phyloP scores from a whole-genome alignment of 2,329 filamentous ascomycete genomes.

The Clonostachys rhizophaga region DNA sequence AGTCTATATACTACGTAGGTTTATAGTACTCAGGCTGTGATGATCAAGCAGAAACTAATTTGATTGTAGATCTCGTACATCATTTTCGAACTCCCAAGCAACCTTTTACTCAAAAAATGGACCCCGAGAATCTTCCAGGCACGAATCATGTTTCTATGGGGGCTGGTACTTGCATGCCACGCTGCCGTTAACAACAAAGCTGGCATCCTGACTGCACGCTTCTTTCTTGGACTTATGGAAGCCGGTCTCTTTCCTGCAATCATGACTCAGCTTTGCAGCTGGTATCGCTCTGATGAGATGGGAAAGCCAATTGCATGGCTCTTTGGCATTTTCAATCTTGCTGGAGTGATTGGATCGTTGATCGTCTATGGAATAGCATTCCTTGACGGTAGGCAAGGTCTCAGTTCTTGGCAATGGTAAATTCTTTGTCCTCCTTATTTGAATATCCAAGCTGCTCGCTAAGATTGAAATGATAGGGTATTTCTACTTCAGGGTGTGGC shows the following conservation, averaged over 20 bases:
- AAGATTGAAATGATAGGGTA: background rate
- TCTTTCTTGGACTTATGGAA: constrained; percentile 51
- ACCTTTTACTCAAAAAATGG: constrained; percentile 59
- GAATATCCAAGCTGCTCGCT: too few relatives aligned
- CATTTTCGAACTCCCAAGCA: constrained; percentile 59
- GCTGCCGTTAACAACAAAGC: constrained; percentile 14
- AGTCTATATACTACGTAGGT: background rate
- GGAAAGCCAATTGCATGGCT: background rate
- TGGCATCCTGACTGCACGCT: constrained; percentile 25
- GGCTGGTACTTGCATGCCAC: constrained; percentile 17
- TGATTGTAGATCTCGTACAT: constrained; percentile 50
- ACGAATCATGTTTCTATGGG: constrained; percentile 56
- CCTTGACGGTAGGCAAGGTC: background rate
- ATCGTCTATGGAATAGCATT: background rate
- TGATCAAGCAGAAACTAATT: too few relatives aligned
- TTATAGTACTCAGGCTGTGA: too few relatives aligned
- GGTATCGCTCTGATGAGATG: constrained; percentile 44
- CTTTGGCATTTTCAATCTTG: background rate
- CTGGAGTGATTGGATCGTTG: background rate
- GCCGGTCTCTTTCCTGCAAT: constrained; percentile 57
- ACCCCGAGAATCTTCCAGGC: constrained; percentile 62
- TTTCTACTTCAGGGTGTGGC: background rate
- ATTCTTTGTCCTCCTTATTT: too few relatives aligned
- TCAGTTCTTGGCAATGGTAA: background rate
- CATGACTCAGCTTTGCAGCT: constrained; percentile 58